A percentile compares a stretch with the other conserved stretches of the same genome.
Conservation (phyloP, 306 rosid species). For the Astragalus glycyphyllos region DNA sequence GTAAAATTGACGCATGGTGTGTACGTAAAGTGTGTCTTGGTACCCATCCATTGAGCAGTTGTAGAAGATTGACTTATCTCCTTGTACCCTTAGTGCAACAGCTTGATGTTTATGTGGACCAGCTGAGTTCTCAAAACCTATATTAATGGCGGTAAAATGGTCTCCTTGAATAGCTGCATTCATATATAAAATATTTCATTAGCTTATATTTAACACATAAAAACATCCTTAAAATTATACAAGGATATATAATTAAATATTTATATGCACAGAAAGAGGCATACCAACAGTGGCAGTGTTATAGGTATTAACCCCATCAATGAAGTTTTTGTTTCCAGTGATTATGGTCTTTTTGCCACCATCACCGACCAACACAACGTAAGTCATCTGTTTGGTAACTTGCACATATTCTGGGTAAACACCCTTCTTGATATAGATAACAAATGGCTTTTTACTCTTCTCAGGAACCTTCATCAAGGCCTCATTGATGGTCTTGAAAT, state of each 20-base stretch:
- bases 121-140: slow-evolving; percentile 74
- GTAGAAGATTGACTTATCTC: slow-evolving; percentile 60
- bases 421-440: slow-evolving; percentile 68
- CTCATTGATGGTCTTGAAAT: slow-evolving; percentile 49
- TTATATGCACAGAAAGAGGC: background rate
- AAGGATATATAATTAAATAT: background rate
- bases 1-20: slow-evolving; percentile 74
- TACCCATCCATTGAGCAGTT: slow-evolving; percentile 65
- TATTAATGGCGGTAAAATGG: slow-evolving; percentile 54
- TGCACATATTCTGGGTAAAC: slow-evolving; percentile 56
- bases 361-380: slow-evolving; percentile 62
- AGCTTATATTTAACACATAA: background rate
- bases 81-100: slow-evolving; percentile 70
- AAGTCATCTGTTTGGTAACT: slow-evolving; percentile 41
- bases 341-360: slow-evolving; percentile 47
- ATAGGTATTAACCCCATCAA: slow-evolving; percentile 57
- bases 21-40: slow-evolving; percentile 46
- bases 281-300: slow-evolving; percentile 62
- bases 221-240: background rate
- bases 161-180: slow-evolving; percentile 59
- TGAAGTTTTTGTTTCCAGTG: slow-evolving; percentile 59
- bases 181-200: background rate
- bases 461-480: slow-evolving; percentile 56
- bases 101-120: slow-evolving; percentile 75
- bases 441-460: slow-evolving; percentile 34